Percentiles rank a stretch among this genome's conserved stretches.
Conservation (phyloP, 2,329 filamentous ascomycete genomes). For the Huntiella omanensis region DNA sequence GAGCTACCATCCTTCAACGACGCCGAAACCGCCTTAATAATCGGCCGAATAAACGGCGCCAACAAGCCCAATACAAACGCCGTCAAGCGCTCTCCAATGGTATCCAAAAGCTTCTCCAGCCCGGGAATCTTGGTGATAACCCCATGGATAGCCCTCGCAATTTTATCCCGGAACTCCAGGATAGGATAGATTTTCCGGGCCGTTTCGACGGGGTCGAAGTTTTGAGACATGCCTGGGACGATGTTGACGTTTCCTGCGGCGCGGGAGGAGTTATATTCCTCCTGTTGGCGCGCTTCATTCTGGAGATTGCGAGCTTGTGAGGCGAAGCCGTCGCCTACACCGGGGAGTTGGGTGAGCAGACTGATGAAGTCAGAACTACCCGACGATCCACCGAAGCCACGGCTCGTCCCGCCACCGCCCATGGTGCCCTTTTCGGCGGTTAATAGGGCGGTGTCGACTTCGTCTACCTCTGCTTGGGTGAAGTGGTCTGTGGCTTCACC, state of each 20-base stretch:
- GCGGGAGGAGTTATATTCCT: conserved; percentile 24
- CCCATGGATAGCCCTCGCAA: conserved; percentile 69
- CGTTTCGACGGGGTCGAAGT: conserved; percentile 62
- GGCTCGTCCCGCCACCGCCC: conserved; percentile 15
- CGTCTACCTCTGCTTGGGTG: conserved; percentile 67
- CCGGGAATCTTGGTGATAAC: conserved; percentile 86
- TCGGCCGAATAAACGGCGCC: conserved; percentile 76
- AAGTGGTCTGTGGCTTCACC: conserved; percentile 66
- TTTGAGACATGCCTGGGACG: conserved; percentile 55
- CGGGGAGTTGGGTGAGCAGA: conserved; percentile 58
- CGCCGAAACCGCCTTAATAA: conserved; percentile 74
- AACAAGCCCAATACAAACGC: conserved; percentile 81
- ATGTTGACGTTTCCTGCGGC: conserved; percentile 28
- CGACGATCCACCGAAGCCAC: conserved; percentile 19
- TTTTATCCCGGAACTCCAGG: conserved; percentile 79
- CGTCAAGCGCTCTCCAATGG: conserved; percentile 81
- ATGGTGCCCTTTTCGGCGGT: conserved; percentile 38
- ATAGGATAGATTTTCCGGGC: conserved; percentile 83
- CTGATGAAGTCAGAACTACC: conserved; percentile 43
- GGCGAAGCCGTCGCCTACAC: conserved; percentile 45
- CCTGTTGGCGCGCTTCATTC: conserved; percentile 24
- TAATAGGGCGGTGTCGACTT: conserved; percentile 56
- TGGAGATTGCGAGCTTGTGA: conserved; percentile 47
- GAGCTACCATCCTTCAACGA: conserved; percentile 73
- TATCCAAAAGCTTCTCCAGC: conserved; percentile 74